A percentile compares a stretch with the other conserved stretches of the same genome.
phyloP scores from a whole-genome alignment of 768 basidiomycete genomes.

The Galerina marginata region DNA sequence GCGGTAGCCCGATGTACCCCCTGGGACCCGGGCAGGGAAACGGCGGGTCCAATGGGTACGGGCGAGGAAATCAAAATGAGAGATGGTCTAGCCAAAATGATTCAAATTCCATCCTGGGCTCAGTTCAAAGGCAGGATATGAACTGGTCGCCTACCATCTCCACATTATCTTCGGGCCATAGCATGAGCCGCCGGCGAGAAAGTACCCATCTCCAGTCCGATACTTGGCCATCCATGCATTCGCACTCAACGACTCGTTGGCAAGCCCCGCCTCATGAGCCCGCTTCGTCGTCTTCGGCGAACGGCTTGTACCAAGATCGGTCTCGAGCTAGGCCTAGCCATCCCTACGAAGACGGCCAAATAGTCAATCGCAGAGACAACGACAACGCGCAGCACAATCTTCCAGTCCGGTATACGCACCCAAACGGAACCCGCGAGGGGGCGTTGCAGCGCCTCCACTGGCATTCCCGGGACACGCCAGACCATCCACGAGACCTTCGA shows the following conservation, averaged over 20 bases:
- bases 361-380: constrained; percentile 37
- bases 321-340: constrained; percentile 42
- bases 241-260: constrained; percentile 43
- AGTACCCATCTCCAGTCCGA: constrained; percentile 34
- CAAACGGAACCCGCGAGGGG: constrained; percentile 33
- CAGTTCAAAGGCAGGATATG: constrained; percentile 33
- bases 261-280: constrained; percentile 39
- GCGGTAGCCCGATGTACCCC: constrained; percentile 36
- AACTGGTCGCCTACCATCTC: constrained; percentile 25
- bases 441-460: constrained; percentile 43
- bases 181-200: constrained; percentile 39
- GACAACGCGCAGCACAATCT: constrained; percentile 30
- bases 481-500: constrained; percentile 39
- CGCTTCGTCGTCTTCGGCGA: constrained; percentile 24
- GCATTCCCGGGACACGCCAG: constrained; percentile 40
- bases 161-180: constrained; percentile 27
- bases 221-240: constrained; percentile 42
- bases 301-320: constrained; percentile 40
- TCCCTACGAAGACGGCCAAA: constrained; percentile 37
- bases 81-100: constrained; percentile 37
- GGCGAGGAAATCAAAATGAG: constrained; percentile 29
- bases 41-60: constrained; percentile 30
- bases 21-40: constrained; percentile 25
- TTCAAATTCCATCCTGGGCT: constrained; percentile 26
- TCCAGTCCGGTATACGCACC: constrained; percentile 33